Evolutionary conservation across 768 basidiomycete species (phyloP), one percentile per base, ranked within the genome.

Genomic region (Albatrellus ellisii): DNA sequence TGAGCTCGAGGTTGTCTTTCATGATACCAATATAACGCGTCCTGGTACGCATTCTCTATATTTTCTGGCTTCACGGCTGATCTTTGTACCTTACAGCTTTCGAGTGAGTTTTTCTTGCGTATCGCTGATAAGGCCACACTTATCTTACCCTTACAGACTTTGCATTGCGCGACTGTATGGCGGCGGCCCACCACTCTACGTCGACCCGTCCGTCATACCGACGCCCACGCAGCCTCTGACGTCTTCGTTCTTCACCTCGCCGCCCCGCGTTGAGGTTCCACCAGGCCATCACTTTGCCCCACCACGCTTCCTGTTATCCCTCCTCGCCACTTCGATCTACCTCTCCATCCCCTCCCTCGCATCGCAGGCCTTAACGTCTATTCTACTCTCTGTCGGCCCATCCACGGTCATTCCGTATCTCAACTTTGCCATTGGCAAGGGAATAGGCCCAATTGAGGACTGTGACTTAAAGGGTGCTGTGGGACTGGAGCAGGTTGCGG

Each of bases 111-210:
- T 28, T 15, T 18, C 6, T 34, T 18, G 3, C 14, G 36, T 34
- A n/a, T 48, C 38, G 22, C 15, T 27, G 14, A 35, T 46, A 14
- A 43, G 35, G 52, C 31, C 39, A 14, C 32, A 32, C 18, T n/a
- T 32, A 10, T 43, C 34, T 10, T 45, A n/a, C n/a, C n/a, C n/a
- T n/a, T n/a, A n/a, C n/a, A 91, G 88, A 60, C 64, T 92, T 49
- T 90, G 87, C 59, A 74, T 94, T 41, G 73, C 91, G 7, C 73
- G 83, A 28, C 69, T 95, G 5, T 95, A 94, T 53, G 87, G 89
- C 18, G 82, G 86, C 14, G 82, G 87, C 0, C 90, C 91, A 10
- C 66, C 68, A 0, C 66, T 94, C 28, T 67, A 77, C 51, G 64
- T 91, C 39, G 72, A 79, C 14, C 68, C 77, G 0, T 63, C 69